These are phyloP conservation scores for Citropsis articulata DNA, from an alignment of 345 rosid species.

Conservation along the genomic window DNA sequence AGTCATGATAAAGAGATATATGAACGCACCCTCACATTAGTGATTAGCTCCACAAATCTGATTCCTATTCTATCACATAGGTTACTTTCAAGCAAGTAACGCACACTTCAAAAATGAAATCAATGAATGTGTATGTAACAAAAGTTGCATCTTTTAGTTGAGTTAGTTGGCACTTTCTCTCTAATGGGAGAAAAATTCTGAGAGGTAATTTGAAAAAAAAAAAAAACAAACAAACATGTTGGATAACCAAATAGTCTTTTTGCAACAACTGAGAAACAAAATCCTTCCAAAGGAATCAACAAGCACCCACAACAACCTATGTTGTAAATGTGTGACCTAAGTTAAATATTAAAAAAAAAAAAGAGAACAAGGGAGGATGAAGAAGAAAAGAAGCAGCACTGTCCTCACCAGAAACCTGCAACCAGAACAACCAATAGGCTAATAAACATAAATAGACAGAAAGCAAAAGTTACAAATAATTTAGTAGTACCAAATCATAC, in stretches of 20 bases:
- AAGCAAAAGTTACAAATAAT: too few species aligned
- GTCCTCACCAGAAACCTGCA: conserved; percentile 2
- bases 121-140: neutral
- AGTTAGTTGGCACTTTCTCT: too few species aligned
- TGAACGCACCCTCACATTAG: neutral
- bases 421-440: neutral
- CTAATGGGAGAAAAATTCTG: too few species aligned
- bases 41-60: neutral
- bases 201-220: too few species aligned
- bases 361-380: too few species aligned
- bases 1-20: too few species aligned
- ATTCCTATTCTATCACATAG: neutral
- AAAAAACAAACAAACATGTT: too few species aligned
- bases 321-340: neutral
- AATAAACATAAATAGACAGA: neutral
- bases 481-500: neutral
- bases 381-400: neutral
- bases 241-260: neutral
- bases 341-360: neutral
- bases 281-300: neutral
- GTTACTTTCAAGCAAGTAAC: neutral
- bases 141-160: too few species aligned
- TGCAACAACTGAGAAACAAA: neutral
- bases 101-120: neutral
- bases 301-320: neutral